A percentile compares a stretch with the other conserved stretches of the same genome.
Conservation (phyloP, 805 yeast species). For the Scheffersomyces ergatensis region DNA sequence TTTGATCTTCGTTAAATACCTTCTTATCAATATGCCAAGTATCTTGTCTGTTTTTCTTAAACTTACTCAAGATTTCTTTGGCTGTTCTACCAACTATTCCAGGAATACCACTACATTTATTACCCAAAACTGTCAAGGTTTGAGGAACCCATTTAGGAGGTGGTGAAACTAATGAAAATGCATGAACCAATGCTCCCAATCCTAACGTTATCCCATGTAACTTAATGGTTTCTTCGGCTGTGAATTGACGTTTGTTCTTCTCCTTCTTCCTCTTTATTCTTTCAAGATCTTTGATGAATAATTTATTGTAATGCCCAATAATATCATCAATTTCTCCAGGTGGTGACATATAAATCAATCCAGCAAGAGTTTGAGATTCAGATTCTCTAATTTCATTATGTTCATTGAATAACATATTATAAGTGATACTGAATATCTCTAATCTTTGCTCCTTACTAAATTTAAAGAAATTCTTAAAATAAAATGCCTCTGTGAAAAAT, state of each 20-base stretch:
- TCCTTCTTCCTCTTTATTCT: conserved; percentile 43
- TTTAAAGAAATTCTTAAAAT: conserved; percentile 62
- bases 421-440: conserved; percentile 50
- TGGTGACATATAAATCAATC: conserved; percentile 67
- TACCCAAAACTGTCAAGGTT: conserved; percentile 66
- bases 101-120: conserved; percentile 65
- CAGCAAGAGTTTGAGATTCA: conserved; percentile 73
- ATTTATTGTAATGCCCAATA: conserved; percentile 36
- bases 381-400: conserved; percentile 74
- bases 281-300: conserved; percentile 27
- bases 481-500: conserved; percentile 69
- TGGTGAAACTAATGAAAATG: conserved; percentile 88
- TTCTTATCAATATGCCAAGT: conserved; percentile 91
- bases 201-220: conserved; percentile 89
- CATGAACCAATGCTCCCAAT: conserved; percentile 80
- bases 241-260: conserved; percentile 26
- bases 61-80: conserved; percentile 73
- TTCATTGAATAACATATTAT: conserved; percentile 52
- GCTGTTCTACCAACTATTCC: conserved; percentile 84
- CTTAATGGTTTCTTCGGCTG: conserved; percentile 40
- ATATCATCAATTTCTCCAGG: conserved; percentile 43
- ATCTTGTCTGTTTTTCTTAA: conserved; percentile 89
- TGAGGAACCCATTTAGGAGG: conserved; percentile 89
- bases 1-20: conserved; percentile 71
- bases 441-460: conserved; percentile 47